Evolutionary conservation across 2,329 filamentous ascomycete genomes (phyloP).

Genomic region (Sporothrix curviconia): DNA sequence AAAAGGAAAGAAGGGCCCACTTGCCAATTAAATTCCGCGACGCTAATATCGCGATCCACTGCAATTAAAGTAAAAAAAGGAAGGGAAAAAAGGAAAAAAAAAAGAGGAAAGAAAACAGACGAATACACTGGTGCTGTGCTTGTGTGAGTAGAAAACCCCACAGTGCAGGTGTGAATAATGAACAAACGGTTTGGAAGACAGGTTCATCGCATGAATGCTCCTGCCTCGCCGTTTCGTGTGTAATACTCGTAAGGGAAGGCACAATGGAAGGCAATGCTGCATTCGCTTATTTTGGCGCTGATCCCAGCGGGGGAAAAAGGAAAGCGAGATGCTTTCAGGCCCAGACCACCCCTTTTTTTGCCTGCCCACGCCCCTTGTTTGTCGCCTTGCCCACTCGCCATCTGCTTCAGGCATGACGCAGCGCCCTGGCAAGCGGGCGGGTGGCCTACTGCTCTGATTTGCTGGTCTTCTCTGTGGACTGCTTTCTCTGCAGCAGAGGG

Average conservation of each 20-base stretch:
- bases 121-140: background rate
- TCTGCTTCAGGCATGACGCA: constrained; percentile 4
- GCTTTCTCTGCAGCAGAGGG: background rate
- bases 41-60: constrained; percentile 20
- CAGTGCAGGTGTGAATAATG: too few species aligned
- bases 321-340: too few species aligned
- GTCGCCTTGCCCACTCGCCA: constrained; percentile 4
- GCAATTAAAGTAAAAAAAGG: constrained; percentile 18
- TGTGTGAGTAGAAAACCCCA: too few species aligned
- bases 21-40: constrained; percentile 20
- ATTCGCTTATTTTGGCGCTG: too few species aligned
- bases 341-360: too few species aligned
- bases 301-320: too few species aligned
- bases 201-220: background rate
- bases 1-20: constrained; percentile 8
- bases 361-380: background rate
- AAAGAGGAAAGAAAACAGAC: background rate
- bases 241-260: background rate
- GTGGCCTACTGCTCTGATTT: background rate
- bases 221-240: background rate
- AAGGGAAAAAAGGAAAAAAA: background rate
- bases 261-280: background rate
- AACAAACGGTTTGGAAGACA: background rate
- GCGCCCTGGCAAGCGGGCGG: background rate
- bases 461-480: background rate